Conservation (phyloP, 768 basidiomycete genomes). For the Boletus subcaerulescens region DNA sequence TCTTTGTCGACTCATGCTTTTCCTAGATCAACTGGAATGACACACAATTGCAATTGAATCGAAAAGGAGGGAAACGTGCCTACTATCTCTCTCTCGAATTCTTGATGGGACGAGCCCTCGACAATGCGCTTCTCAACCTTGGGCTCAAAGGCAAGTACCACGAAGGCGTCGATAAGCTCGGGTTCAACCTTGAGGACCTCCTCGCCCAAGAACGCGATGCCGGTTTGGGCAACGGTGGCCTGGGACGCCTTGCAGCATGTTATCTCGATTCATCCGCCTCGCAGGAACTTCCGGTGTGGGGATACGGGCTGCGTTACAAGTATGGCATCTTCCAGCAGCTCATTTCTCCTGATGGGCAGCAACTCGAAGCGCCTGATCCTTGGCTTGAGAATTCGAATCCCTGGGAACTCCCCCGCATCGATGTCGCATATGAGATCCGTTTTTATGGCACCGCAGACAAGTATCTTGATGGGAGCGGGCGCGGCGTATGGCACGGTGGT, state of each 20-base stretch:
- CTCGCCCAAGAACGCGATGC: conserved; percentile 91
- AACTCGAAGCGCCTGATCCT: conserved; percentile 89
- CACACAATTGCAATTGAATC: conserved; percentile 72
- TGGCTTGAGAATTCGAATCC: conserved; percentile 89
- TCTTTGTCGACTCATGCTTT: not conserved
- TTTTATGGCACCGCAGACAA: conserved; percentile 87
- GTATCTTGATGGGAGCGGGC: conserved; percentile 53
- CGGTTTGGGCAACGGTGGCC: conserved; percentile 91
- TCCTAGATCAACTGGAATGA: conserved; percentile 79
- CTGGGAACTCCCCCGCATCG: conserved; percentile 84
- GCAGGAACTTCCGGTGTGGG: conserved; percentile 91
- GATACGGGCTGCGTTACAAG: conserved; percentile 89
- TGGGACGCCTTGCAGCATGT: conserved; percentile 95
- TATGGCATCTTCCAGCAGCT: conserved; percentile 96
- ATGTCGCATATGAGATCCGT: conserved; percentile 80
- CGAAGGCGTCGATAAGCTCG: conserved; percentile 68
- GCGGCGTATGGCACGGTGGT: conserved; percentile 79
- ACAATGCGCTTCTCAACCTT: conserved; percentile 85
- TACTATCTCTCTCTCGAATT: conserved; percentile 98
- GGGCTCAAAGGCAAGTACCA: conserved; percentile 75
- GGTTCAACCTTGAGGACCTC: conserved; percentile 87
- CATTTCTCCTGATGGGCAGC: conserved; percentile 79
- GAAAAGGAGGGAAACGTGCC: conserved; percentile 83
- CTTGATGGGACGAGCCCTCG: conserved; percentile 78
- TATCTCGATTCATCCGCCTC: conserved; percentile 93